Evolutionary conservation across 2,329 filamentous ascomycete species (phyloP), one percentile per base, ranked within the genome.

Genomic region (Fusarium avenaceum): DNA sequence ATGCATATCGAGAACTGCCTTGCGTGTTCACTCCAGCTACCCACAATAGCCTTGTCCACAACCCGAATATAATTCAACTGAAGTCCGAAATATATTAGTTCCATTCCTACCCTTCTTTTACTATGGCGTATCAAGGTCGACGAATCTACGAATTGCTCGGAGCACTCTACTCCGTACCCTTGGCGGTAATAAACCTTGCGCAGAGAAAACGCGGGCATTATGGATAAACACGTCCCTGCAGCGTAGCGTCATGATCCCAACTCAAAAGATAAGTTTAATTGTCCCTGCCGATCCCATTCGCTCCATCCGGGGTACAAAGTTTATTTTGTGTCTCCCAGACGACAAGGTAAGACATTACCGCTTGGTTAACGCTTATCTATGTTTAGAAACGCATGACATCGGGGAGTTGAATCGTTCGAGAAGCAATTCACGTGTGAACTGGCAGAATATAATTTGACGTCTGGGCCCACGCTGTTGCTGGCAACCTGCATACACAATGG

Each of bases 161-260:
- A 13, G 4, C 19, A 19, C 19, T 19, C 19, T 19, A 19, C 19
- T 30, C 28, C 6, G 3, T 13, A 30, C 28, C 4, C 24, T 7
- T 26, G 26, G 8, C 26, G 54, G 43, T 66, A 53, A 46, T 22
- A 62, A 63, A 39, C 54, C 28, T 56, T 52, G 39, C 17, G 32
- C 30, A 22, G 20, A 19, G 42, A 28, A 43, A 44, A 10, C 11
- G 13, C 40, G 26, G 56, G 40, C 53, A 67, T 52, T 32, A 30
- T 44, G 32, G 33, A 35, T 30, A 17, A 49, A 26, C 19, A 40
- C 33, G 53, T 57, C 38, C 44, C 62, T 70, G 57, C 46, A 67
- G 49, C 42, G 51, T 67, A 70, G 66, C 66, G 62, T 70, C 63
- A 67, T 60, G 53, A 13, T 32, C 43, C 22, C 59, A 69, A 69